Evolutionary conservation across 2,329 filamentous ascomycete genomes (phyloP), one percentile per base, ranked within the genome.

Genomic region (Ceratocystis alfenasii): DNA sequence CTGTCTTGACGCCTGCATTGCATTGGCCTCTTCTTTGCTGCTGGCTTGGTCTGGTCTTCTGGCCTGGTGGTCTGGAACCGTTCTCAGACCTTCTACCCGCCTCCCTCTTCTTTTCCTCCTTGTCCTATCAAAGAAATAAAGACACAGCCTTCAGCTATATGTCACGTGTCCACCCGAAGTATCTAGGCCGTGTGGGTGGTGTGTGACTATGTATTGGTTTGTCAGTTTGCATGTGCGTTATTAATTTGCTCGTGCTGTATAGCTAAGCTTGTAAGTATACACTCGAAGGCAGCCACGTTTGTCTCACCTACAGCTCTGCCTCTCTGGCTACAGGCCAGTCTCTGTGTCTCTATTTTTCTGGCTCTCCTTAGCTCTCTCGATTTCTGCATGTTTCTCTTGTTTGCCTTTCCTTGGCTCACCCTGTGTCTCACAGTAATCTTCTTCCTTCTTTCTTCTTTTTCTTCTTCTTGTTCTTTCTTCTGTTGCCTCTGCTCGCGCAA

Each of bases 371-470:
- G 36, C 36, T 41, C 36, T 41, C 36, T 41, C 3, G 10, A 41
- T 41, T 15, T 41, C 36, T 41, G 36, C 12, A 41, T 41, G 36
- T 41, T 41, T 41, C 36, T 41, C 36, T 41, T 41, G 36, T 41
- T 41, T 41, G 36, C 36, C 36, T 12, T 41, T 41, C 36, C 36
- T 41, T 41, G 36, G 10, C 36, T 41, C 36, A 12, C 36, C 36
- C 12, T 41, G 36, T 57, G 25, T 57, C 53, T 57, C 53, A 33
- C 30, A 28, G 22, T 57, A 57, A 57, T 45, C 33, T 44, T 62
- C 17, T 30, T 57, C 30, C 15, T 57, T 28, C 30, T 28, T 17
- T 33, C 28, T 30, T 57, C 28, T 57, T 28, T 57, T 30, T 57
- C 28, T 30, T 57, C 15, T 57, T 12, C 12, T 12, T 30, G n/a